Percentiles rank a stretch among this genome's conserved stretches.
Evolutionary conservation across 78 protist species (phyloP).

Genomic region (Pelomyxa schiedti): DNA sequence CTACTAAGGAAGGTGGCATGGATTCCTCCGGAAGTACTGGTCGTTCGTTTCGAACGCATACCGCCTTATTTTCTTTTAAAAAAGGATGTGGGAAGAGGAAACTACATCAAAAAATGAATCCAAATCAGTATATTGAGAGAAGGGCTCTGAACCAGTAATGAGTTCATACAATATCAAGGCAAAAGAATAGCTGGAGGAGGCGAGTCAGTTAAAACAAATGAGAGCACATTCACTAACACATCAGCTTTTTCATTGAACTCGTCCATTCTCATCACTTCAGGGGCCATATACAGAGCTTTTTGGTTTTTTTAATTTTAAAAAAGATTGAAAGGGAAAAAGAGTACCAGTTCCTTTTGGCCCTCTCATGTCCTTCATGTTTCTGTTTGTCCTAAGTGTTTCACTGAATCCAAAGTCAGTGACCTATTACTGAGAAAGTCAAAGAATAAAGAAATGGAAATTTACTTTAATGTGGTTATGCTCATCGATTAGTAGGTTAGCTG

Average conservation of each 20-base stretch:
- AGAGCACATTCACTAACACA: too few species aligned
- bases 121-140: neutral
- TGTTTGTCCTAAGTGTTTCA: neutral
- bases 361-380: neutral
- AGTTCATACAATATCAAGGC: neutral
- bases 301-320: too few species aligned
- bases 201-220: too few species aligned
- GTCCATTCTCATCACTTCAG: constrained; percentile 1
- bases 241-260: neutral
- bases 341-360: constrained; percentile 23
- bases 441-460: too few species aligned
- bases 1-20: neutral
- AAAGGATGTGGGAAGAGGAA: too few species aligned
- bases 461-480: neutral
- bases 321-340: too few species aligned
- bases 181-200: too few species aligned
- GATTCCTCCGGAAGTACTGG: neutral
- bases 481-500: constrained; percentile 3
- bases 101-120: too few species aligned
- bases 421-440: too few species aligned
- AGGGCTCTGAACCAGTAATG: neutral
- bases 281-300: constrained; percentile 5
- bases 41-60: neutral
- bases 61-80: neutral
- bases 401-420: constrained; percentile 10